Conservation (phyloP, 179 eudicot species). For the Carnegiea gigantea region DNA sequence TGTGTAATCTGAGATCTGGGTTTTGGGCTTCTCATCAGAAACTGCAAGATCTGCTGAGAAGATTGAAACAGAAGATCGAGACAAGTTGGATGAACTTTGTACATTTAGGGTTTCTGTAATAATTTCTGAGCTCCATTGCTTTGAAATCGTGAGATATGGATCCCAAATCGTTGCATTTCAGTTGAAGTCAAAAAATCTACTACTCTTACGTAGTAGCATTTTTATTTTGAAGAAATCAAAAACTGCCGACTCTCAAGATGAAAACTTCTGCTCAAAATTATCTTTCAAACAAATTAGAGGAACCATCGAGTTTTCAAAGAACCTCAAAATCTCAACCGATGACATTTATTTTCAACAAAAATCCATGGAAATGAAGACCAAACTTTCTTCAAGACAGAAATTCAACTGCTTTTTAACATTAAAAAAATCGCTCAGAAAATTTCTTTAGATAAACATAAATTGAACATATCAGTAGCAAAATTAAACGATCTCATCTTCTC, state of each 20-base stretch:
- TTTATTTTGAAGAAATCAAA: not conserved
- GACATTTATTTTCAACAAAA: not conserved
- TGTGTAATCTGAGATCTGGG: slow-evolving; percentile 11
- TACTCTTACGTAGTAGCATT: not conserved
- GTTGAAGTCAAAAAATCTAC: not conserved
- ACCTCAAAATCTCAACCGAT: not conserved
- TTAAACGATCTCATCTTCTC: not conserved
- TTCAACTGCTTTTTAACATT: not conserved
- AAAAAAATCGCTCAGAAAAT: not conserved
- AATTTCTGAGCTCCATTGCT: not conserved
- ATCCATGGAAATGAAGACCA: not conserved
- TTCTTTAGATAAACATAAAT: not conserved
- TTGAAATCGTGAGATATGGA: not conserved
- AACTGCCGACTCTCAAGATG: not conserved
- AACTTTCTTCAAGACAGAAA: not conserved
- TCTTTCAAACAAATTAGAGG: not conserved
- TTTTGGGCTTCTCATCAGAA: not conserved
- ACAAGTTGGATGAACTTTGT: not conserved
- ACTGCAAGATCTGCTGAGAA: slow-evolving; percentile 9
- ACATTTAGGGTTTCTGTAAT: not conserved
- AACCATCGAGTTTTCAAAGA: not conserved
- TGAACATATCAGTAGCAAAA: not conserved
- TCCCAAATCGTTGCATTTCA: not conserved
- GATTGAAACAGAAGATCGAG: not conserved
- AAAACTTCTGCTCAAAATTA: not conserved